Evolutionary conservation across 768 basidiomycete genomes (phyloP).

Genomic region (Lyophyllum semitale): DNA sequence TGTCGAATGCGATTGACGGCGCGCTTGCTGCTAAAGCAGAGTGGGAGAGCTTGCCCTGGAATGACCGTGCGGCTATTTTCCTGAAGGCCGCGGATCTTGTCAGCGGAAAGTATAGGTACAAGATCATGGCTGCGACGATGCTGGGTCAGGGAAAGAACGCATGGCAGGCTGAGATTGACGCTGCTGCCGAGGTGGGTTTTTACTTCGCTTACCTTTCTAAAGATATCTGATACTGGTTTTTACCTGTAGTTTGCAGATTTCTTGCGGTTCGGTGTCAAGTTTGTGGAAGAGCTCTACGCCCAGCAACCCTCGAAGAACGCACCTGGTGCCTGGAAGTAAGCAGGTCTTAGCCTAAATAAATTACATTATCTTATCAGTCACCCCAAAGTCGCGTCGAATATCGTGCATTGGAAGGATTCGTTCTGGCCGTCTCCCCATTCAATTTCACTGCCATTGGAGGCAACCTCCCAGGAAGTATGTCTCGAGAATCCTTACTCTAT

Average conservation of each 20-base stretch:
- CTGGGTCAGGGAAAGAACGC: conserved; percentile 98
- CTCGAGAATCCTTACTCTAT: not conserved
- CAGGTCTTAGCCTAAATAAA: conserved; percentile 11
- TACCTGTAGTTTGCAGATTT: conserved; percentile 77
- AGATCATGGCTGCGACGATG: conserved; percentile 94
- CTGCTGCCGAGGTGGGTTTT: conserved; percentile 87
- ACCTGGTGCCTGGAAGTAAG: conserved; percentile 92
- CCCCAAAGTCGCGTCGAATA: conserved; percentile 84
- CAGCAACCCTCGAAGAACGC: conserved; percentile 90
- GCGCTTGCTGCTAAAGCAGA: conserved; percentile 82
- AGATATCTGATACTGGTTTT: conserved; percentile 6
- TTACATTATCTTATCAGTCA: conserved; percentile 3
- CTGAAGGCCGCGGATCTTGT: conserved; percentile 96
- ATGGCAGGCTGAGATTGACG: conserved; percentile 99
- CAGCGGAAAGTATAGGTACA: conserved; percentile 94
- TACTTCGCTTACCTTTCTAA: not conserved
- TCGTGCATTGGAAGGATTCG: conserved; percentile 97
- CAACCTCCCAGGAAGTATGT: conserved; percentile 71
- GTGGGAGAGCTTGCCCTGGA: conserved; percentile 97
- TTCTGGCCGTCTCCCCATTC: conserved; percentile 96
- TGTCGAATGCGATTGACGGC: conserved; percentile 80
- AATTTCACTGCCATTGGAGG: conserved; percentile 99
- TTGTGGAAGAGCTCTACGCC: conserved; percentile 91
- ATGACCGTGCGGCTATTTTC: conserved; percentile 96
- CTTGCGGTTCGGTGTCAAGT: conserved; percentile 95